Base-by-base conservation (phyloP, 257 asterid genomes). In the Solanum corneliomulleri region DNA sequence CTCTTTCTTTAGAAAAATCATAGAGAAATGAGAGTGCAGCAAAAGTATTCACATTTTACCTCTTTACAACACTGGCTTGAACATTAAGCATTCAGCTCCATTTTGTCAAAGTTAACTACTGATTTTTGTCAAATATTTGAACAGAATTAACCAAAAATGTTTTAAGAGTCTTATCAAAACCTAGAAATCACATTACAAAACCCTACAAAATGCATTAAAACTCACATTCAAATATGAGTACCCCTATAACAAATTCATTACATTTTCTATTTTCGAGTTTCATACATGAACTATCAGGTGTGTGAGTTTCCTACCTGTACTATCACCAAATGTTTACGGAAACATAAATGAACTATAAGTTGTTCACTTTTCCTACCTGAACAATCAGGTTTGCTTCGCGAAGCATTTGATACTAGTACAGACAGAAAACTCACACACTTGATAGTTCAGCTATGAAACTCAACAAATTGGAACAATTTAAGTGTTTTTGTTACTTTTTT, bases 1-100 rank as follows among this genome's bases (percentile, higher is more conserved):
- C n/a, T 84, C 86, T 75, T 81, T 74, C 42, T 89, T 87, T 64
- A 87, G 70, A 88, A 29, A 23, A 78, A 85, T 52, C 52, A 72
- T 42, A 84, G 52, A 21, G 33, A 56, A 69, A 49, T 66, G 77
- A 68, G 31, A 85, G 62, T 11, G 23, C 2, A 52, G 44, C 42
- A 85, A 71, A 85, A 71, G 84, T 25, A 77, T n/a, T 44, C 84
- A 42, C 39, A 77, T 77, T 42, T 25, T 25, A 64, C 84, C 21
- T 77, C 84, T 23, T 41, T 23, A 86, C 27, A 82, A 45, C 83
- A 44, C 13, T 14, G 7, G 21, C 83, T 76, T 41, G 13, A 76
- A 44, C 23, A 41, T 74, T 74, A 37, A 41, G 35, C 58, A 41
- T 6, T 41, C 35, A 75, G 35, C 58, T 3, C 20, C 81, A 72